Evolutionary conservation across 2,329 filamentous ascomycete species (phyloP).

Genomic region (Alternaria gaisen): DNA sequence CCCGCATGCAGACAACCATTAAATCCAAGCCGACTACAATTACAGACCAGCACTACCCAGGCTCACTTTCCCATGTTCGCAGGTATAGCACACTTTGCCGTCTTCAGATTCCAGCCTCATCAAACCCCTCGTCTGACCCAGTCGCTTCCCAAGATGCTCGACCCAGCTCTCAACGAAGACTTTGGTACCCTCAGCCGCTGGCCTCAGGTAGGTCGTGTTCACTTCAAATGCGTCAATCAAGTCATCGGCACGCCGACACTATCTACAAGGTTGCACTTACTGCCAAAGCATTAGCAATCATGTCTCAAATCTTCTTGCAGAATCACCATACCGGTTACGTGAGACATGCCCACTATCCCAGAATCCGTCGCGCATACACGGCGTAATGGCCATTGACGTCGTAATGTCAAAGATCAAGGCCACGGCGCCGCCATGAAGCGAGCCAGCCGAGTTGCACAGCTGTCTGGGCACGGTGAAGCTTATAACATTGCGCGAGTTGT

Average conservation of each 20-base stretch:
- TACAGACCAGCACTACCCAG: conserved; percentile 34
- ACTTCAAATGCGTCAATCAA: conserved; percentile 32
- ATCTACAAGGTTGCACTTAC: conserved; percentile 16
- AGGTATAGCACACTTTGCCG: conserved; percentile 51
- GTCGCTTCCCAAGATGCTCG: conserved; percentile 54
- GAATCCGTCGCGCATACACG: conserved; percentile 44
- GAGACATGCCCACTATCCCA: conserved; percentile 57
- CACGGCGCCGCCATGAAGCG: conserved; percentile 64
- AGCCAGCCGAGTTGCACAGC: conserved; percentile 56
- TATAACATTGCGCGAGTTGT: conserved; percentile 53
- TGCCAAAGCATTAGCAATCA: conserved; percentile 18
- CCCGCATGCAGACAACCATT: no score
- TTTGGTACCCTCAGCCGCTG: conserved; percentile 52
- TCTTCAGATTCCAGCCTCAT: conserved; percentile 50
- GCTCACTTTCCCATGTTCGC: conserved; percentile 51
- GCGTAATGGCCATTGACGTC: conserved; percentile 53
- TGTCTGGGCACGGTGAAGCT: conserved; percentile 55
- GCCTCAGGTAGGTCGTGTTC: conserved; percentile 58
- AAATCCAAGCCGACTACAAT: no score
- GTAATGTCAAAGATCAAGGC: conserved; percentile 65
- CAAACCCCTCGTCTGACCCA: conserved; percentile 52
- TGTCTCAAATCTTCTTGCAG: not conserved
- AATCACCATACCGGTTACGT: conserved; percentile 25
- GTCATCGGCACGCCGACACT: not conserved
- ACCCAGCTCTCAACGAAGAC: conserved; percentile 56